phyloP scores from a whole-genome alignment of 2,329 filamentous ascomycete species.

The Sporothrix inflata region DNA sequence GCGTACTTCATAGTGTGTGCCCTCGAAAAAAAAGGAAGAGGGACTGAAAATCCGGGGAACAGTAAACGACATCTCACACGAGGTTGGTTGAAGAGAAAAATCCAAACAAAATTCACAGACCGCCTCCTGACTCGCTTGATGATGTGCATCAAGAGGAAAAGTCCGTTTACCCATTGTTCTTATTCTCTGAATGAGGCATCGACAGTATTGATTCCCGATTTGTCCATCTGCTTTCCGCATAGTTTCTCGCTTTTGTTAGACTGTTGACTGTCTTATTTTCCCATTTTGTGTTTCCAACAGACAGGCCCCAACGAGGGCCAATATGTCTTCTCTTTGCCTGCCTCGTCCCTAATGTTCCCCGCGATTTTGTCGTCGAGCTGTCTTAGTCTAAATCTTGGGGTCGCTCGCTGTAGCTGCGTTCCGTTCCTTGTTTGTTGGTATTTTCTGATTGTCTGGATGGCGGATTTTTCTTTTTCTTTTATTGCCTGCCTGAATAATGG shows the following conservation, averaged over 20 bases:
- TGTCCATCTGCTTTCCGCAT: too few species aligned
- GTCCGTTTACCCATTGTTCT: neutral
- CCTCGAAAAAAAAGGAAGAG: neutral
- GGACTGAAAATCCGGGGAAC: neutral
- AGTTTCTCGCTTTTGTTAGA: too few species aligned
- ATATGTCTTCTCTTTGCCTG: neutral
- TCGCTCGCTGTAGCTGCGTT: neutral
- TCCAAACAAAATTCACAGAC: neutral
- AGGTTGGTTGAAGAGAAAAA: neutral
- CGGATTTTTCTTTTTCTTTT: neutral
- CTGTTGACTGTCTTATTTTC: neutral
- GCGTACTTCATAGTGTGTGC: neutral
- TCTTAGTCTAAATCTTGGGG: neutral
- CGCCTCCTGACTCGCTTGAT: neutral
- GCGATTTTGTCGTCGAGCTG: neutral
- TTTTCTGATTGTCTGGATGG: neutral
- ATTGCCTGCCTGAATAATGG: neutral
- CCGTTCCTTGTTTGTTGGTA: neutral
- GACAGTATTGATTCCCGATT: neutral
- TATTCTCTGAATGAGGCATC: neutral
- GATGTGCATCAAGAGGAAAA: conserved; percentile 9
- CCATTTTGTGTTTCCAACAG: neutral
- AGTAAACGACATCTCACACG: neutral
- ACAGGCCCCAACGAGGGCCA: neutral
- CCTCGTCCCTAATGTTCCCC: neutral